phyloP scores from a whole-genome alignment of 208 protist genomes.

The Trypanosoma platydactyli region DNA sequence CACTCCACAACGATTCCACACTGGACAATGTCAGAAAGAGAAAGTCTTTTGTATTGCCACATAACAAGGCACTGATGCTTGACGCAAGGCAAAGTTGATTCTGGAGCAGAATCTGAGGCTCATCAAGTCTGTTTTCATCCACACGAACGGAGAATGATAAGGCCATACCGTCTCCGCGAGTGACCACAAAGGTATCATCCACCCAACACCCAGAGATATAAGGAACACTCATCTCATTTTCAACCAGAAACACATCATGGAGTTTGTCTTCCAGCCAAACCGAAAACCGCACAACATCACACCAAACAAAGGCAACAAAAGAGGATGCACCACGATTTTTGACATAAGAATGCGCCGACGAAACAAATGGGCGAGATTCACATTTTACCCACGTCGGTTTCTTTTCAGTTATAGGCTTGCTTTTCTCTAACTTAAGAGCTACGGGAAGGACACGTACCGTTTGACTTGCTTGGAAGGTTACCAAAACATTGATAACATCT shows the following conservation, averaged over 20 bases:
- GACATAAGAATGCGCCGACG: conserved; percentile 12
- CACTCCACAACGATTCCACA: conserved; percentile 23
- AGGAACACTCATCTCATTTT: conserved; percentile 29
- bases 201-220: conserved; percentile 32
- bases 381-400: neutral
- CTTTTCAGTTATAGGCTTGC: neutral
- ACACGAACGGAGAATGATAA: conserved; percentile 16
- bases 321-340: conserved; percentile 17
- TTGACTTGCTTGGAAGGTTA: conserved; percentile 13
- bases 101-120: conserved; percentile 11
- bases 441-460: conserved; percentile 6
- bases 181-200: conserved; percentile 22
- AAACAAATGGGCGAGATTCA: neutral
- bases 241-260: neutral
- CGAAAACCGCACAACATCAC: conserved; percentile 26
- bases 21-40: conserved; percentile 15
- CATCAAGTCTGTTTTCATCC: neutral
- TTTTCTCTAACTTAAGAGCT: neutral
- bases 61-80: conserved; percentile 16
- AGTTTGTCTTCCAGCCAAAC: conserved; percentile 9
- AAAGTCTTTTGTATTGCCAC: conserved; percentile 17
- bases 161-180: conserved; percentile 25
- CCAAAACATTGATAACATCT: conserved; percentile 19
- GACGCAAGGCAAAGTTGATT: conserved; percentile 19
- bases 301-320: conserved; percentile 27